Percentiles rank a stretch among this genome's conserved stretches.
phyloP scores from a whole-genome alignment of 2,329 filamentous ascomycete genomes.

The Talaromyces sp. region DNA sequence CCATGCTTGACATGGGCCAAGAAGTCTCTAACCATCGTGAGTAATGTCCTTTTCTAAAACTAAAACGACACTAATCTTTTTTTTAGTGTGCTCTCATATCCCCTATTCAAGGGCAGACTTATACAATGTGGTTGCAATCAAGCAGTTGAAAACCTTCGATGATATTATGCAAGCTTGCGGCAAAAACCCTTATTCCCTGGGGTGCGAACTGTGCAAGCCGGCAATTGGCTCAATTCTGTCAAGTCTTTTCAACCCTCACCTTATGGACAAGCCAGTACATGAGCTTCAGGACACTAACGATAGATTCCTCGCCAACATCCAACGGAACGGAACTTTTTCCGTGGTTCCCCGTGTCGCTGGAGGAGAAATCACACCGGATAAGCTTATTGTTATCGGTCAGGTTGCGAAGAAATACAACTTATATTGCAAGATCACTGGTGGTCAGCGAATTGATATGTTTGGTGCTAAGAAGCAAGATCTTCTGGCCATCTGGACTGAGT shows the following conservation, averaged over 20 bases:
- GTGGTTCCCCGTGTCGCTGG: constrained; percentile 78
- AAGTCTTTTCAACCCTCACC: constrained; percentile 76
- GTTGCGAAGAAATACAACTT: constrained; percentile 80
- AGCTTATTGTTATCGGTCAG: constrained; percentile 74
- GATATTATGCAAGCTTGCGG: constrained; percentile 77
- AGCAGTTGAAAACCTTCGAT: constrained; percentile 65
- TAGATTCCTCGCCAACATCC: constrained; percentile 81
- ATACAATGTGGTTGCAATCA: constrained; percentile 85
- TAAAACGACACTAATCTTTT: constrained; percentile 10
- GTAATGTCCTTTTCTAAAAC: constrained; percentile 10
- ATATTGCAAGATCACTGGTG: constrained; percentile 90
- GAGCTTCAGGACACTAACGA: constrained; percentile 90
- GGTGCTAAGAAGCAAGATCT: constrained; percentile 85
- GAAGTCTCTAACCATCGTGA: constrained; percentile 73
- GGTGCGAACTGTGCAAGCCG: constrained; percentile 85
- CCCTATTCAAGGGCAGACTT: constrained; percentile 77
- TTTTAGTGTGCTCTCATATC: constrained; percentile 71
- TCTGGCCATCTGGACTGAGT: constrained; percentile 71
- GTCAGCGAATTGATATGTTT: constrained; percentile 89
- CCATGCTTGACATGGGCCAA: constrained; percentile 78
- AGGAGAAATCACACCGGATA: constrained; percentile 84
- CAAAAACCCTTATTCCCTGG: constrained; percentile 65
- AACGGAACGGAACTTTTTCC: constrained; percentile 85
- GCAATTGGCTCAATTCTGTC: constrained; percentile 75
- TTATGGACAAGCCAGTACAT: constrained; percentile 66